Evolutionary conservation across 2,329 filamentous ascomycete genomes (phyloP).

Genomic region (Periconia sp.): DNA sequence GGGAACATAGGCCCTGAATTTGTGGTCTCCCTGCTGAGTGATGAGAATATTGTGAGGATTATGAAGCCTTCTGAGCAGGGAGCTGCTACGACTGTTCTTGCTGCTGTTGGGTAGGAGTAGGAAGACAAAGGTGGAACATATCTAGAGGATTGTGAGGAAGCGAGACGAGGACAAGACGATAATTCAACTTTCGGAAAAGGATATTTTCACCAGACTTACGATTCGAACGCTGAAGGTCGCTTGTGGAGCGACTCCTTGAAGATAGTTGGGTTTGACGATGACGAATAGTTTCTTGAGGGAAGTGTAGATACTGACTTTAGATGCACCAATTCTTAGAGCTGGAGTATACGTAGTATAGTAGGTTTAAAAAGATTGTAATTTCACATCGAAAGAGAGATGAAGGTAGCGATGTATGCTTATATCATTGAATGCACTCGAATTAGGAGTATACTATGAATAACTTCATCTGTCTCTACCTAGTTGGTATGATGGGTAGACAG

Average conservation of each 20-base stretch:
- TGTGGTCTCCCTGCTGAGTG: neutral
- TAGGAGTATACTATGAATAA: no score
- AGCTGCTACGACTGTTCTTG: constrained; percentile 47
- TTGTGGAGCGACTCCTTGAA: constrained; percentile 35
- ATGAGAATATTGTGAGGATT: neutral
- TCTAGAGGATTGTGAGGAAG: constrained; percentile 35
- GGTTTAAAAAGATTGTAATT: no score
- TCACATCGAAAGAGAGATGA: no score
- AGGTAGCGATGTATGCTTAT: no score
- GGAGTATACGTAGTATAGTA: no score
- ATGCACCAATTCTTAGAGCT: no score
- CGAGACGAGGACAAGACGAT: constrained; percentile 9
- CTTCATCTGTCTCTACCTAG: constrained; percentile 38
- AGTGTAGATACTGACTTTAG: no score
- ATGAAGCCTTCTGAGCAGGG: constrained; percentile 47
- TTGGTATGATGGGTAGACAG: constrained; percentile 59
- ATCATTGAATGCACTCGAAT: no score
- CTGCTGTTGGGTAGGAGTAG: constrained; percentile 39
- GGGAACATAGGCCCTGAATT: constrained; percentile 4
- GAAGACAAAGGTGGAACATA: constrained; percentile 46
- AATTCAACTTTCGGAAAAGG: constrained; percentile 9
- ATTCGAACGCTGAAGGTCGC: constrained; percentile 32
- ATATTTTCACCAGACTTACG: constrained; percentile 30
- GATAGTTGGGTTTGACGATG: constrained; percentile 13
- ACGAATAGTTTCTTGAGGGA: no score